Evolutionary conservation across 345 rosid species (phyloP), one percentile per base, ranked within the genome.

Genomic region (Excoecaria cochinchinensis): DNA sequence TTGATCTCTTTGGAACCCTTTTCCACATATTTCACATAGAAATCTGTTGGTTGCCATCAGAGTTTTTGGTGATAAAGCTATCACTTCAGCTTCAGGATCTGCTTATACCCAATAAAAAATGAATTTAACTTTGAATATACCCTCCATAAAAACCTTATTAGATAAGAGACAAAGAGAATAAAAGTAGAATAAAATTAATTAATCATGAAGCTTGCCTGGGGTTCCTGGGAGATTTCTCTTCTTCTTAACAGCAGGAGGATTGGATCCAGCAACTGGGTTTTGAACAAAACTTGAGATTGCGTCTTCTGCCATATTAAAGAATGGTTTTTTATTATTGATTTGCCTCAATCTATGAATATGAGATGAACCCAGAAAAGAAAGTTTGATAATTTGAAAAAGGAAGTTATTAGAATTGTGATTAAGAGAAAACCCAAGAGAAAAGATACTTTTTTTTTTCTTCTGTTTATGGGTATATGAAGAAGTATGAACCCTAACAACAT

Each of bases 71-170:
- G 99, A 93, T 74, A 95, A 79, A 63, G 97, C 93, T 82, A 95
- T 88, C 17, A 95, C 99, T 84, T 95, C 96, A 5, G 99, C 99
- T 79, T 91, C 99, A 67, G 98, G 99, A 91, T 95, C 99, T 95
- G 81, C 47, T 46, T 6, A 47, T 55, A 31, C 31, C 31, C 31
- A 31, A 31, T 31, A 2, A 31, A 31, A 31, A 31, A 31, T 31
- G 31, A 31, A 22, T 25, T 22, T 50, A 38, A 22, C 67, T 74
- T 74, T 71, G 76, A 77, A 73, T 76, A 78, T 75, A 58, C 73
- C 3, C n/a, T 64, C 59, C 69, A 47, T 38, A 69, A 40, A 53
- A 70, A 73, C 53, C 14, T 5, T 14, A 16, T 39, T 21, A 52
- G 11, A 57, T 55, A 44, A 68, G 17, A 71, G 31, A 38, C 15